These are phyloP conservation scores for Cladosporium colombiae DNA, from an alignment of 2,329 filamentous ascomycete genomes.

Conservation along the genomic window DNA sequence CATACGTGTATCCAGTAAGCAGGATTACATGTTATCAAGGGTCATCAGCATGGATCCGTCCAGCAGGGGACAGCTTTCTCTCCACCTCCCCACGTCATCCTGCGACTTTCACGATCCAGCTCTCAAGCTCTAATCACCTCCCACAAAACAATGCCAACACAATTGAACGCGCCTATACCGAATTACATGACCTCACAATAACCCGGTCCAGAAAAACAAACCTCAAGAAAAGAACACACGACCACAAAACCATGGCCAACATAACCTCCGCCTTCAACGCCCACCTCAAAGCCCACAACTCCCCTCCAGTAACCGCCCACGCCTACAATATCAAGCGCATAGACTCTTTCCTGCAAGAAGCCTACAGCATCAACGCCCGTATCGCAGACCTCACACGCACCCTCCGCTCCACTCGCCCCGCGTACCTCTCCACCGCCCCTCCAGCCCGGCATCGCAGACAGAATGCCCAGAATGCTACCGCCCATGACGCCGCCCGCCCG, in stretches of 20 bases:
- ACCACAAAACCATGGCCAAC: slow-evolving; percentile 47
- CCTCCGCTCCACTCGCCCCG: slow-evolving; percentile 78
- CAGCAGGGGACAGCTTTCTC: slow-evolving; percentile 1
- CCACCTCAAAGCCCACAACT: slow-evolving; percentile 50
- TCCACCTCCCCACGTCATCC: neutral
- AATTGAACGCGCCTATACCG: neutral
- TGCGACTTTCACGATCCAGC: neutral
- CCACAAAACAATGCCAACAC: neutral
- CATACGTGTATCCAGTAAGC: too few relatives aligned
- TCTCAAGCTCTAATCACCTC: neutral
- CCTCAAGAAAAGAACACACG: neutral
- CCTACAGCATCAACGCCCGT: slow-evolving; percentile 87
- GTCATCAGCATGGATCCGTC: too few relatives aligned
- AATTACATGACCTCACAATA: neutral
- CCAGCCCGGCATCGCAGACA: slow-evolving; percentile 51
- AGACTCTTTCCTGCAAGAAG: slow-evolving; percentile 90
- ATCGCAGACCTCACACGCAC: slow-evolving; percentile 78
- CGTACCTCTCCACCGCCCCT: slow-evolving; percentile 83
- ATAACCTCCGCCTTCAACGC: slow-evolving; percentile 70
- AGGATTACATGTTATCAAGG: too few relatives aligned
- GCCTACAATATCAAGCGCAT: slow-evolving; percentile 49
- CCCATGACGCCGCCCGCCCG: slow-evolving; percentile 42
- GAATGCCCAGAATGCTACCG: slow-evolving; percentile 23
- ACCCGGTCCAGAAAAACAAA: neutral
- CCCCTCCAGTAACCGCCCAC: neutral